A percentile compares a stretch with the other conserved stretches of the same genome.
These are phyloP conservation scores for Claviceps fusiformis DNA, from an alignment of 2,329 filamentous ascomycete genomes.

Conservation along the genomic window DNA sequence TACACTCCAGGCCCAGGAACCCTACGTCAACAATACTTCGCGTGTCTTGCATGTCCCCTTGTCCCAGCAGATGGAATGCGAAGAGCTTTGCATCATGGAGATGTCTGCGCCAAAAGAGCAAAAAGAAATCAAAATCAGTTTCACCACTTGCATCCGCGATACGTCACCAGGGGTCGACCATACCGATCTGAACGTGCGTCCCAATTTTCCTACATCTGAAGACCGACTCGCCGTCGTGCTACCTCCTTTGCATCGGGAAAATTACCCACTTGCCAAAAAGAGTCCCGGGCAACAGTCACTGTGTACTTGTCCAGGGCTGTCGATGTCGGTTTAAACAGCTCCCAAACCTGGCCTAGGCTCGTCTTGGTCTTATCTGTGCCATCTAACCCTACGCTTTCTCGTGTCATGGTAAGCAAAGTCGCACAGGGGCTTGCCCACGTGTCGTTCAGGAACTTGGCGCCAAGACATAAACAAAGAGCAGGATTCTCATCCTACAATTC, in stretches of 20 bases:
- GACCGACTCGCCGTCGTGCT: neutral
- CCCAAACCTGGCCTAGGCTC: neutral
- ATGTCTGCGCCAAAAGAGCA: neutral
- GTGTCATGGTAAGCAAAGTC: slow-evolving; percentile 10
- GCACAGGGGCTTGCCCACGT: slow-evolving; percentile 14
- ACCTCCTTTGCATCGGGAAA: neutral
- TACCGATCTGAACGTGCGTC: neutral
- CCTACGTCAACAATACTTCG: slow-evolving; percentile 3
- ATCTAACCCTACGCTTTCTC: slow-evolving; percentile 1
- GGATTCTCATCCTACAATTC: slow-evolving; percentile 8
- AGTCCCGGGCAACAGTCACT: neutral
- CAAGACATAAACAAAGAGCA: slow-evolving; percentile 2
- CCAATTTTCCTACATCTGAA: slow-evolving; percentile 1
- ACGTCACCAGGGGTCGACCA: neutral
- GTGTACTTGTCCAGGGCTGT: slow-evolving; percentile 1
- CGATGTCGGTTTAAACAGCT: neutral
- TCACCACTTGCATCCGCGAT: neutral
- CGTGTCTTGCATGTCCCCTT: neutral
- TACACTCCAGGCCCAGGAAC: slow-evolving; percentile 10
- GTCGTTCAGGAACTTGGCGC: slow-evolving; percentile 10
- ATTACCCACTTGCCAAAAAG: too few relatives aligned
- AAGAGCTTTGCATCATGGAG: neutral
- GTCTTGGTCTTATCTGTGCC: neutral
- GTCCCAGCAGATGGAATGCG: neutral
- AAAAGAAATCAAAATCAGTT: neutral